Base-by-base conservation (phyloP, 305 asterid species). In the Vinca major region DNA sequence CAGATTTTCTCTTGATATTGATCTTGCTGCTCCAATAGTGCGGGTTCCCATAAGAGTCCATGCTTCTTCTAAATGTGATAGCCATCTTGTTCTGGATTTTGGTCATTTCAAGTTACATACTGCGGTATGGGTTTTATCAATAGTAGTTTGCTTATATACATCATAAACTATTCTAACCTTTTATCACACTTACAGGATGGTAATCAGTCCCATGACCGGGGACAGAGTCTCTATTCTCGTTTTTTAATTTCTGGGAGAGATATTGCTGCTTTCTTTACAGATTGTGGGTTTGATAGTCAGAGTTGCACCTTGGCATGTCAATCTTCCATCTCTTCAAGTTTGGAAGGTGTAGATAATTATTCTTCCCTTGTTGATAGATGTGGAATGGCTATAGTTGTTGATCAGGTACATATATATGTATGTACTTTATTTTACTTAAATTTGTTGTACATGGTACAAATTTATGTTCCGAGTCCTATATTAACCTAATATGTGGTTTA, bases 1-100 rank as follows among this genome's bases (percentile, higher is more conserved):
- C 89, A 93, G 97, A 81, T 93, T 93, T 81, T 91, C 99, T 77
- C 96, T 93, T 74, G 96, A 93, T 83, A 93, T 93, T 81, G 99
- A 93, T 77, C 95, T 93, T 66, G 99, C 91, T 73, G 99, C 99
- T 80, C 99, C 99, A 69, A 93, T 91, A 86, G 97, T 93, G 71
- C 88, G 92, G 75, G 86, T 93, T 78, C 99, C 97, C 74, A 82
- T 93, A 63, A 83, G 88, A 77, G 82, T 86, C 65, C 66, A 75
- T 65, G 75, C 78, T 65, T 82, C 90, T 68, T 71, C 74, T 51
- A 84, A 79, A 74, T 80, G 82, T 74, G 91, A 83, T 71, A 82
- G 91, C 83, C 82, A 91, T 88, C 89, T 93, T 72, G 80, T 91
- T 78, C 75, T 93, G 77, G 96, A 93, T 86, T 86, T 93, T 72